A percentile compares a stretch with the other conserved stretches of the same genome.
Evolutionary conservation across 345 rosid species (phyloP).

Genomic region (Linum usitatissimum): DNA sequence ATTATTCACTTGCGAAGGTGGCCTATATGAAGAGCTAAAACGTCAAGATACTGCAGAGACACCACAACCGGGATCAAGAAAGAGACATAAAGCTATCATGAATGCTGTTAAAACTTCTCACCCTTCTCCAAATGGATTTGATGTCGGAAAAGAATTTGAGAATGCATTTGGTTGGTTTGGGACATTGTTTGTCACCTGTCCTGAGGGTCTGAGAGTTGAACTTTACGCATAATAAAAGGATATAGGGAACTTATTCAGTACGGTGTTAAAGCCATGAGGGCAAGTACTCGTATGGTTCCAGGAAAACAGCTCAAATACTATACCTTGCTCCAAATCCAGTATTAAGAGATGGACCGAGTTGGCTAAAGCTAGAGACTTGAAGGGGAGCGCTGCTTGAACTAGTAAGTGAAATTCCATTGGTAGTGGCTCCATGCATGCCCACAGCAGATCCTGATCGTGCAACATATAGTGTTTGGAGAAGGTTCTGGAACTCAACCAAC

Average conservation of each 20-base stretch:
- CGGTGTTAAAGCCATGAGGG: too few relatives aligned
- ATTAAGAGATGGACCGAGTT: conserved; percentile 32
- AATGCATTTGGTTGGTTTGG: neutral
- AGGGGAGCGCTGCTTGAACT: conserved; percentile 35
- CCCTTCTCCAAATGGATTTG: conserved; percentile 10
- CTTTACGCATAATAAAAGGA: neutral
- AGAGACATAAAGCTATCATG: neutral
- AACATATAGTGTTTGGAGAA: conserved; percentile 47
- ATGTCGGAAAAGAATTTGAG: neutral
- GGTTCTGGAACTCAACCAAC: conserved; percentile 48
- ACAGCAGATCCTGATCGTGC: conserved; percentile 24
- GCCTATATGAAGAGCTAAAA: conserved; percentile 21
- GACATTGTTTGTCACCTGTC: neutral
- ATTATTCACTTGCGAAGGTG: conserved; percentile 21
- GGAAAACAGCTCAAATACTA: neutral
- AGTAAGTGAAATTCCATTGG: conserved; percentile 24
- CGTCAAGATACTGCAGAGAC: conserved; percentile 8
- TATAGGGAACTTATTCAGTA: neutral
- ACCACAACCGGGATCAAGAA: neutral
- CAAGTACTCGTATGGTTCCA: too few relatives aligned
- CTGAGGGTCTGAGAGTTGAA: neutral
- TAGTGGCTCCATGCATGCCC: conserved; percentile 19
- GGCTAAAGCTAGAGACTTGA: conserved; percentile 39
- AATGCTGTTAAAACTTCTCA: conserved; percentile 1
- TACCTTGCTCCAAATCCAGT: conserved; percentile 29